Evolutionary conservation across 352 stramenopile species (phyloP).

Genomic region (Globisporangium megalacanthum): DNA sequence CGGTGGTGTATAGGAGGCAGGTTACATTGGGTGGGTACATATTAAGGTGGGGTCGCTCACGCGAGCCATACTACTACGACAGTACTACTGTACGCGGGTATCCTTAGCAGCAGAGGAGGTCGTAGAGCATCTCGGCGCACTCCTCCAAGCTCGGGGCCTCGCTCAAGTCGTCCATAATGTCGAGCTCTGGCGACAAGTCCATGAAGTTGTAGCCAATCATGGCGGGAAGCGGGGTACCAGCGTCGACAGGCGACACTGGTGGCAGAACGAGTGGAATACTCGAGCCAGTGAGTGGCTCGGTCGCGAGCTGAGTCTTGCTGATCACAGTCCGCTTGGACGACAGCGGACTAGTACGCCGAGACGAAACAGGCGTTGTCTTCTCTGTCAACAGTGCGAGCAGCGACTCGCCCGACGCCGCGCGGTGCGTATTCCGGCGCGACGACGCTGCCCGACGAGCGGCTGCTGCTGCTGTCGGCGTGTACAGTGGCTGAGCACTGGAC

Average conservation of each 20-base stretch:
- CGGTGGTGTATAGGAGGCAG: no score
- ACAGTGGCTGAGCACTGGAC: conserved; percentile 4
- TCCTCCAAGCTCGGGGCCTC: conserved; percentile 54
- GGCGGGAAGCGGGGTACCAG: background rate
- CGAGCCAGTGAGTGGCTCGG: background rate
- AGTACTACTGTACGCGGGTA: background rate
- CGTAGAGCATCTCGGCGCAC: conserved; percentile 58
- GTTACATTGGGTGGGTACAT: background rate
- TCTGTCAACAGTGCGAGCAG: conserved; percentile 10
- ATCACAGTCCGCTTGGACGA: background rate
- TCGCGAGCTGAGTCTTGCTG: background rate
- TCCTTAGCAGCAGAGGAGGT: conserved; percentile 47
- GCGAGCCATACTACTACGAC: background rate
- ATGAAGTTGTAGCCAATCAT: background rate
- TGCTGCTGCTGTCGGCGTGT: conserved; percentile 1
- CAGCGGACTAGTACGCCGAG: background rate
- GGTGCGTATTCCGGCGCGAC: conserved; percentile 2
- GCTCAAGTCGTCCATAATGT: conserved; percentile 31
- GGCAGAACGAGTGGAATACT: background rate
- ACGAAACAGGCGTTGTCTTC: background rate
- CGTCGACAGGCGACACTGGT: background rate
- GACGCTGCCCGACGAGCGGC: background rate
- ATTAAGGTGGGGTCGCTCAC: background rate
- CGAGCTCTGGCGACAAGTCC: conserved; percentile 6
- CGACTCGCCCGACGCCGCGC: conserved; percentile 1